A percentile compares a stretch with the other conserved stretches of the same genome.
Evolutionary conservation across 1,284 basidiomycete genomes (phyloP).

Genomic region (Agaricales sp.): DNA sequence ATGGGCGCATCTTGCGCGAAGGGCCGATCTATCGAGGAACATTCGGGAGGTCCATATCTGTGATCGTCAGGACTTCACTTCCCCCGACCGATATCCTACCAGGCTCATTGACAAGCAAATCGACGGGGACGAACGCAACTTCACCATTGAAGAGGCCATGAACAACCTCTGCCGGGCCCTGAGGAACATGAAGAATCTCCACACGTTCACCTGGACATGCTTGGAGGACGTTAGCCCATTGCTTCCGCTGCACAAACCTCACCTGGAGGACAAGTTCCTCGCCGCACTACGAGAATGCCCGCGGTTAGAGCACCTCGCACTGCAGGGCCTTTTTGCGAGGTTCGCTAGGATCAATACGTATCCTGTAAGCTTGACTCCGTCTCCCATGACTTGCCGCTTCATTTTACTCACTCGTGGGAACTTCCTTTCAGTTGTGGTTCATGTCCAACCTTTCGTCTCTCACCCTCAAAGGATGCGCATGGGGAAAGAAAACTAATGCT

Average conservation of each 20-base stretch:
- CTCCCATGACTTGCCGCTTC: too few relatives aligned
- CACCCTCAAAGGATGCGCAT: constrained; percentile 25
- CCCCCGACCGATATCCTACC: constrained; percentile 25
- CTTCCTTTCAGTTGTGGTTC: constrained; percentile 24
- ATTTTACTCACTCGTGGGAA: too few relatives aligned
- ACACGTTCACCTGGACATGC: not conserved
- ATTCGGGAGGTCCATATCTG: constrained; percentile 29
- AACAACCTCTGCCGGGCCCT: constrained; percentile 13
- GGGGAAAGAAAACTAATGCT: constrained; percentile 24
- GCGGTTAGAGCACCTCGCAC: constrained; percentile 21
- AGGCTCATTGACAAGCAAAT: constrained; percentile 19
- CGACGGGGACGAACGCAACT: constrained; percentile 10
- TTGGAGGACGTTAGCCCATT: constrained; percentile 8
- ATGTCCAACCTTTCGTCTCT: constrained; percentile 27
- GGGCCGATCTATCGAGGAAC: constrained; percentile 31
- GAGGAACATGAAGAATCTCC: not conserved
- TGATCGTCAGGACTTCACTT: constrained; percentile 22
- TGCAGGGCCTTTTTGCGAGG: constrained; percentile 26
- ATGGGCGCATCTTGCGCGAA: constrained; percentile 37
- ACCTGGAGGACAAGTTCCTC: constrained; percentile 26
- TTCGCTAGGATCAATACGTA: constrained; percentile 20
- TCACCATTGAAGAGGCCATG: constrained; percentile 20
- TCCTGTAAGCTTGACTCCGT: too few relatives aligned
- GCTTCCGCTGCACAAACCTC: constrained; percentile 17
- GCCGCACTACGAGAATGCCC: constrained; percentile 16